Conservation (phyloP, 2,329 filamentous ascomycete species). For the Ascochyta clinopodiicola region DNA sequence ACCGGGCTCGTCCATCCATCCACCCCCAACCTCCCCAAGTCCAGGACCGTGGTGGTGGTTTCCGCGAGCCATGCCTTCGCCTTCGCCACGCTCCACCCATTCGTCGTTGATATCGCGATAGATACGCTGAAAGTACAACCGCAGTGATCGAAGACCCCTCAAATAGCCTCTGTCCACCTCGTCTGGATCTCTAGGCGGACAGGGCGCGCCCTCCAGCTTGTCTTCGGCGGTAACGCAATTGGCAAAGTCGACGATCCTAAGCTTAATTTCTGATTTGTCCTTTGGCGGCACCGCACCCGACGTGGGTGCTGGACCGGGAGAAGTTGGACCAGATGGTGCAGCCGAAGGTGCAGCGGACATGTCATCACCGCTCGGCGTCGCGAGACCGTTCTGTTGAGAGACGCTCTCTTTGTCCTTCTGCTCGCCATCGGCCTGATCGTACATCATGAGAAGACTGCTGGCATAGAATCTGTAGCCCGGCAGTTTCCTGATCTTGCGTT, state of each 20-base stretch:
- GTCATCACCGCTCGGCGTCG: conserved; percentile 30
- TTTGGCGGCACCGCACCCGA: conserved; percentile 22
- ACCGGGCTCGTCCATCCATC: conserved; percentile 45
- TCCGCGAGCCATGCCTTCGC: conserved; percentile 47
- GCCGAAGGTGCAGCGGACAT: conserved; percentile 20
- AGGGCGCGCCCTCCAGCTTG: conserved; percentile 63
- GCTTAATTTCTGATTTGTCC: conserved; percentile 68
- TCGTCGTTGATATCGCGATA: conserved; percentile 72
- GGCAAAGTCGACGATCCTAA: conserved; percentile 98
- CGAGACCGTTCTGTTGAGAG: conserved; percentile 19
- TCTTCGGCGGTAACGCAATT: conserved; percentile 95
- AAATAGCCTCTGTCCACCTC: conserved; percentile 89
- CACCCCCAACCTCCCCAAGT: conserved; percentile 37
- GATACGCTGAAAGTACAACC: conserved; percentile 85
- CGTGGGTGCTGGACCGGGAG: conserved; percentile 21
- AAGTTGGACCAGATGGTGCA: conserved; percentile 34
- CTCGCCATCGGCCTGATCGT: conserved; percentile 78
- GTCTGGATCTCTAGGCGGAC: conserved; percentile 80
- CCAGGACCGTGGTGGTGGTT: conserved; percentile 43
- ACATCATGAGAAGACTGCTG: conserved; percentile 91
- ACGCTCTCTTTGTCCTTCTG: conserved; percentile 47
- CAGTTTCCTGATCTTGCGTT: conserved; percentile 79
- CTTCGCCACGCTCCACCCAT: conserved; percentile 53
- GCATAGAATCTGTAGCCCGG: conserved; percentile 94
- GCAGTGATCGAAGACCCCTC: conserved; percentile 78